Evolutionary conservation across 176 grass and related monocot genomes (phyloP), one percentile per base, ranked within the genome.

Genomic region (Musa schizocarpa): DNA sequence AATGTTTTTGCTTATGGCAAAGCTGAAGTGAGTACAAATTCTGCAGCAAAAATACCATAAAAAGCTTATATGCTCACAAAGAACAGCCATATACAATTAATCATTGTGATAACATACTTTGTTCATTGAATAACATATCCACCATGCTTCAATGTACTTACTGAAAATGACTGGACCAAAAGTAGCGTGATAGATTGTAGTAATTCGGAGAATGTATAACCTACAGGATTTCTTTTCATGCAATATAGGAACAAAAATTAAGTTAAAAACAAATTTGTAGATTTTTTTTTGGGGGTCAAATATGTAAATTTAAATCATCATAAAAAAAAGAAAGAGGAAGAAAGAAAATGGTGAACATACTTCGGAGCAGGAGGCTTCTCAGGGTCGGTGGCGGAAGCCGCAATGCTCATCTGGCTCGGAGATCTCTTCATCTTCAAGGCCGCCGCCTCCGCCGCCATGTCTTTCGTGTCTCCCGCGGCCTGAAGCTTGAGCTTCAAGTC

Each of bases 281-380:
- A 43, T 22, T 19, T 62, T 17, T 62, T 62, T 19, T 54, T 0
- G 3, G 52, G 29, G 27, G 48, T 26, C 14, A 25, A 50, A 16
- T 52, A 73, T 10, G 10, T 16, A 63, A 6, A 58, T 16, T 20
- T 16, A 53, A 21, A 58, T 54, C 23, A 50, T 2, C 17, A 71
- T 17, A 2, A 71, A 29, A 62, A 9, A 48, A 21, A 57, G 80
- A 61, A 54, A 82, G 19, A 22, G 1, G 14, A 1, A 17, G 4
- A 11, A 2, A 7, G 9, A 34, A n/a, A 29, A 43, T 6, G 34
- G 34, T 43, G 34, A 48, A 43, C 67, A 73, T 90, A 97, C 94
- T 97, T 97, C 56, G 90, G 77, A 76, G 88, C 94, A 74, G 79
- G 80, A 72, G 94, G 84, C 77, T 97, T 97, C 83, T 88, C 94